Base-by-base conservation (phyloP, 2,329 filamentous ascomycete genomes). In the Colletotrichum sp. region DNA sequence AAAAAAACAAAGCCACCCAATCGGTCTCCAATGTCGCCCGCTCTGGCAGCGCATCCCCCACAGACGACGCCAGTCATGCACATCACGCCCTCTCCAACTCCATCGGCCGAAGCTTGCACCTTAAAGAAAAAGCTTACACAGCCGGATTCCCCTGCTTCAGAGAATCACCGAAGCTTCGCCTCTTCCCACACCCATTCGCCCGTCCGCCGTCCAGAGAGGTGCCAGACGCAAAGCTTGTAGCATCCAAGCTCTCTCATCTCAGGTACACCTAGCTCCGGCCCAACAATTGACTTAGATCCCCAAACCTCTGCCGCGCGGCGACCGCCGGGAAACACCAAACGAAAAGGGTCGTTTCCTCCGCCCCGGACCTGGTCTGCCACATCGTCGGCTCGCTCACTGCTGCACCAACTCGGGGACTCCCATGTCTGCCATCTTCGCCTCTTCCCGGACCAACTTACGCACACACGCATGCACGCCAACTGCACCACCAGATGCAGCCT, bases 51-150 rank as follows among this genome's bases (percentile, higher is more conserved):
- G 66, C 59, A 68, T 73, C 34, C 34, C 64, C 59, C 70, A 75
- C 73, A 75, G 64, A 73, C 43, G 43, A 52, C 63, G 73, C 70
- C 73, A 73, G 70, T 73, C 70, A 75, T 75, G 73, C 73, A 75
- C 28, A 75, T 68, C 73, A 73, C 70, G 64, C 39, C 59, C 48
- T 57, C 43, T 60, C 65, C 69, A 75, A 73, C 70, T 43, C 65
- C 69, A 75, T 75, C 70, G 70, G 70, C 70, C 73, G 64, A 75
- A 75, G 73, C 64, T 73, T 73, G 64, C 73, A 60, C 64, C 70
- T 68, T 64, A 26, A 48, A 63, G 39, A 52, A 64, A 24, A 64
- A 60, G 55, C 64, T 73, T 75, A 48, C 64, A 68, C 64, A 69
- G 57, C 65, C 57, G 24, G 36, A 67, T 8, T 64, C 30, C 28